These are phyloP conservation scores for Eleusine coracana DNA, from an alignment of 176 grass and related monocot genomes.

Conservation along the genomic window DNA sequence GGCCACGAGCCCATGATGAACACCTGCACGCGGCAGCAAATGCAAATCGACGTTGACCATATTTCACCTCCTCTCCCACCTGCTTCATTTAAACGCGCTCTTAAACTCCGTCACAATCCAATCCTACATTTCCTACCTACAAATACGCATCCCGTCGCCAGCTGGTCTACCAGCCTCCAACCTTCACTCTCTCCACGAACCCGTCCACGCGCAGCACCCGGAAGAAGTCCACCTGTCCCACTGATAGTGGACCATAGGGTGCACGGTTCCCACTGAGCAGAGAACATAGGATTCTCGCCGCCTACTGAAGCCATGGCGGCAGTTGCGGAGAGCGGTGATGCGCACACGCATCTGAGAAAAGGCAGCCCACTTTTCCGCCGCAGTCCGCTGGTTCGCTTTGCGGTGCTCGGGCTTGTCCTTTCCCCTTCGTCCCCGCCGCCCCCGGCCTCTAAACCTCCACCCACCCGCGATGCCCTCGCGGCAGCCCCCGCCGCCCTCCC, in stretches of 20 bases:
- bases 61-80: background rate
- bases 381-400: slow-evolving; percentile 26
- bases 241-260: slow-evolving; percentile 4
- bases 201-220: background rate
- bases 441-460: slow-evolving; percentile 4
- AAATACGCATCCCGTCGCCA: slow-evolving; percentile 6
- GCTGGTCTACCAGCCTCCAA: slow-evolving; percentile 20
- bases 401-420: slow-evolving; percentile 39
- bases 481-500: slow-evolving; percentile 44
- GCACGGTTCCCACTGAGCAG: background rate
- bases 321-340: background rate
- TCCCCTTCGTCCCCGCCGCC: background rate
- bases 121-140: slow-evolving; percentile 14
- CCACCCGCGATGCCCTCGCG: slow-evolving; percentile 64
- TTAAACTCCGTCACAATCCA: background rate
- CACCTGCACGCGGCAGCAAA: background rate
- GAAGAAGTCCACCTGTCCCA: background rate
- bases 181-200: background rate
- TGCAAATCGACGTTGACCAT: background rate
- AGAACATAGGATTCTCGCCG: slow-evolving; percentile 16
- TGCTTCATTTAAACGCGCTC: background rate
- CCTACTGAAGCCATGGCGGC: background rate
- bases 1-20: background rate
- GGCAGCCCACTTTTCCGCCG: slow-evolving; percentile 56
- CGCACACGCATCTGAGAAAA: slow-evolving; percentile 55